Evolutionary conservation across 768 basidiomycete species (phyloP), one percentile per base, ranked within the genome.

Genomic region (Dioszegia crocea): DNA sequence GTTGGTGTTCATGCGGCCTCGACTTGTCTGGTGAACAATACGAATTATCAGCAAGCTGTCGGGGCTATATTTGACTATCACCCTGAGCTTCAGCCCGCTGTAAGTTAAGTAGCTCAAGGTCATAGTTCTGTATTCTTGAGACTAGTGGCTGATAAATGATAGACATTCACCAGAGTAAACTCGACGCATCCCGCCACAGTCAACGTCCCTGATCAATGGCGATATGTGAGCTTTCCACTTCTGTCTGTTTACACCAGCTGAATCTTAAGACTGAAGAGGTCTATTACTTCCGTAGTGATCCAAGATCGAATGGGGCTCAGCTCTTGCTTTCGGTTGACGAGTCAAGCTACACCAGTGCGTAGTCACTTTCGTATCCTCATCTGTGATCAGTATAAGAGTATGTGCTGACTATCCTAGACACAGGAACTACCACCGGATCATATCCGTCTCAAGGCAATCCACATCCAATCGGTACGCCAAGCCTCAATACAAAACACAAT

Each of bases 51-150:
- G 17, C 78, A 76, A 50, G 83, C 86, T 71, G 68, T 88, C 54
- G 86, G 84, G 54, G 83, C 88, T 10, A 81, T 80, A 43, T 89
- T 89, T 63, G 85, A 87, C 66, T 86, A 86, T 71, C 88, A 89
- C 64, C 83, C 87, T 0, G 78, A 75, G 0, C 71, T 88, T 12
- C 85, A 86, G 73, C 79, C 82, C 49, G 86, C 86, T 47, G 87
- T 87, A 57, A 62, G 83, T n/a, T n/a, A n/a, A n/a, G n/a, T n/a
- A n/a, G n/a, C n/a, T n/a, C n/a, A n/a, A n/a, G n/a, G n/a, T n/a
- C n/a, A n/a, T n/a, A n/a, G n/a, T n/a, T n/a, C n/a, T n/a, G n/a
- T n/a, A n/a, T n/a, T n/a, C n/a, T n/a, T n/a, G n/a, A n/a, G n/a
- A n/a, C n/a, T n/a, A n/a, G n/a, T n/a, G n/a, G 58, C 39, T 50